These are phyloP conservation scores for Phaeosphaeria sp. DNA, from an alignment of 2,329 filamentous ascomycete genomes.

Conservation along the genomic window DNA sequence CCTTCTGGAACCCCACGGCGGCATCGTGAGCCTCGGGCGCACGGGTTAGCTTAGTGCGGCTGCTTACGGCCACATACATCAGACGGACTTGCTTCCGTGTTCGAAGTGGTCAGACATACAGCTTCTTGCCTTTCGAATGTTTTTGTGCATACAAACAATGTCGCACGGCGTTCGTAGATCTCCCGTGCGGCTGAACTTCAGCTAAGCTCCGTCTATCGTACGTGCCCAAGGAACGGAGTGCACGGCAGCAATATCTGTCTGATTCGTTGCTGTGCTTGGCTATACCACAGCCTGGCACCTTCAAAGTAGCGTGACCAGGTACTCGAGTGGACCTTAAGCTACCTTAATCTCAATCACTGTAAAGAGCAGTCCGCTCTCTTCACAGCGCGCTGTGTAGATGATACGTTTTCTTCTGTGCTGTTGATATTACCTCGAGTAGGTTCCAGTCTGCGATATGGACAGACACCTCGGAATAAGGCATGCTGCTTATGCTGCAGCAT, in stretches of 20 bases:
- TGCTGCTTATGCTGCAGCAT: too few relatives aligned
- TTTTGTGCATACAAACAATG: slow-evolving; percentile 7
- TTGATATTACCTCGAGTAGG: neutral
- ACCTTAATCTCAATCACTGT: neutral
- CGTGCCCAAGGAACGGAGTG: slow-evolving; percentile 5
- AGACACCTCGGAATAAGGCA: too few relatives aligned
- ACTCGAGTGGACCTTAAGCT: neutral
- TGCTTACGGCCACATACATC: slow-evolving; percentile 3
- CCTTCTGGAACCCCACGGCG: slow-evolving; percentile 3
- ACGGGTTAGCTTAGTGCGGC: slow-evolving; percentile 6
- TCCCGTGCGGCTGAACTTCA: slow-evolving; percentile 22
- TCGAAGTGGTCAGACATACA: slow-evolving; percentile 1
- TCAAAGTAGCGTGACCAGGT: neutral
- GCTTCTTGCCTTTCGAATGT: neutral
- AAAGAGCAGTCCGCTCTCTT: neutral
- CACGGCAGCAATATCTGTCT: neutral
- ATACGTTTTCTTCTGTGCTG: neutral
- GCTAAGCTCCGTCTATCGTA: slow-evolving; percentile 12
- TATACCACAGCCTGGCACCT: neutral
- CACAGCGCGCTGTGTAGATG: neutral
- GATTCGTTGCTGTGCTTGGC: neutral
- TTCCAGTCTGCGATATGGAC: neutral
- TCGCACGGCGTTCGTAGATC: slow-evolving; percentile 21
- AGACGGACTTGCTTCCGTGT: neutral
- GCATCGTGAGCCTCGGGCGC: slow-evolving; percentile 3